Percentiles rank a stretch among this genome's conserved stretches.
Conservation (phyloP, 331 rosid species). For the Spiraea crenata region DNA sequence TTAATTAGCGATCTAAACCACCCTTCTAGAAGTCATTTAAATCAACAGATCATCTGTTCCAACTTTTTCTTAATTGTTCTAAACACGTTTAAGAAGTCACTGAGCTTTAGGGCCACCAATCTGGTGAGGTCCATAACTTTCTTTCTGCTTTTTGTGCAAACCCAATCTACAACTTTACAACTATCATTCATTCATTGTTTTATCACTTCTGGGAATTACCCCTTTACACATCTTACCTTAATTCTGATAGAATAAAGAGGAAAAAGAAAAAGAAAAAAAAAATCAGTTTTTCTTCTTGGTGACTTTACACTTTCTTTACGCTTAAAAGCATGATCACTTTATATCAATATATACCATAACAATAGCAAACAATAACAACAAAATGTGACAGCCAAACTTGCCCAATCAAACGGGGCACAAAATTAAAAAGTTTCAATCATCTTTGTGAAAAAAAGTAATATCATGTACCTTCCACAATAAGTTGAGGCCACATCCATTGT, state of each 20-base stretch:
- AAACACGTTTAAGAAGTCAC: background rate
- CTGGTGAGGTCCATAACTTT: too few relatives aligned
- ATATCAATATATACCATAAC: background rate
- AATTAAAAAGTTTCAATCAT: background rate
- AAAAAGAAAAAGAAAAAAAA: background rate
- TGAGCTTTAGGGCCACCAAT: background rate
- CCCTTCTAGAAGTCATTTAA: too few relatives aligned
- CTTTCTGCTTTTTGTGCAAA: too few relatives aligned
- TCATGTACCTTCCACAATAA: slow-evolving; percentile 43
- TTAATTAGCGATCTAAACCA: too few relatives aligned
- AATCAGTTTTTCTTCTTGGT: background rate
- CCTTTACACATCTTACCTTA: background rate
- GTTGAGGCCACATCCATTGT: slow-evolving; percentile 32
- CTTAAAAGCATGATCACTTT: background rate
- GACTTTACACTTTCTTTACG: background rate
- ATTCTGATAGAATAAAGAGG: background rate
- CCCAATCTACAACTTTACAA: background rate
- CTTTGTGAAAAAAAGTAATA: background rate
- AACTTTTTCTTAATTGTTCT: too few relatives aligned
- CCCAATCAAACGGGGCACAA: background rate
- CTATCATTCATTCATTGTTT: background rate
- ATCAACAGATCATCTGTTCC: too few relatives aligned
- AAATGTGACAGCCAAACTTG: background rate
- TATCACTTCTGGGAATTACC: background rate
- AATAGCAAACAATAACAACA: background rate